phyloP scores from a whole-genome alignment of 83 land plant species.

The Picea abies region DNA sequence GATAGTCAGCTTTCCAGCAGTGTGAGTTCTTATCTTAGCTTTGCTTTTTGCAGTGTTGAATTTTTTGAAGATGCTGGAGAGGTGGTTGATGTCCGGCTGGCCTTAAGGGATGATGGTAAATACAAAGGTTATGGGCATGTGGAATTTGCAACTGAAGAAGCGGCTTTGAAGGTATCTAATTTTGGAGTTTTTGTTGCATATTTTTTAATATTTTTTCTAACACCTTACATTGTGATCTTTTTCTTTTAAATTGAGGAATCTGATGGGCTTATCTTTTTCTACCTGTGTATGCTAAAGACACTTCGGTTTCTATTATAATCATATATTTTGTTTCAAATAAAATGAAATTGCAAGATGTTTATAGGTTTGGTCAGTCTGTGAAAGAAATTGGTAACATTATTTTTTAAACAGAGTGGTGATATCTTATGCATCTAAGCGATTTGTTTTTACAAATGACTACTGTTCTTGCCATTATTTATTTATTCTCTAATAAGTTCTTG shows the following conservation, averaged over 20 bases:
- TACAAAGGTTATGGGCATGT: conserved; percentile 87
- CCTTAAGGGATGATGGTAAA: conserved; percentile 38
- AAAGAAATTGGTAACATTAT: too few species aligned
- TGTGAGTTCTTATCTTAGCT: not conserved
- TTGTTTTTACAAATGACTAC: too few species aligned
- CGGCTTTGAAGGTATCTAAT: conserved; percentile 59
- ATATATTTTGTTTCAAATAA: too few species aligned
- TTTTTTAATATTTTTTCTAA: not conserved
- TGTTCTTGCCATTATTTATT: too few species aligned
- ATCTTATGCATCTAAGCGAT: too few species aligned
- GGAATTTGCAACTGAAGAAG: conserved; percentile 80
- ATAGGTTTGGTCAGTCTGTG: too few species aligned
- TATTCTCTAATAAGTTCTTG: too few species aligned
- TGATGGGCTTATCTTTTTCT: not conserved
- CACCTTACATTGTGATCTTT: not conserved
- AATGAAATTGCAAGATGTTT: too few species aligned
- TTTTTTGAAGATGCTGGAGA: conserved; percentile 75
- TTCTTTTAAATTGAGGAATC: not conserved
- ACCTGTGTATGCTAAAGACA: not conserved
- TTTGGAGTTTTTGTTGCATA: not conserved
- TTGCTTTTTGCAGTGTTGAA: conserved; percentile 38
- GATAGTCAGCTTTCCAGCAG: too few species aligned
- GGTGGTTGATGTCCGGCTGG: conserved; percentile 70
- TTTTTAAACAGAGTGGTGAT: too few species aligned
- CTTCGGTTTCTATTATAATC: too few species aligned